Evolutionary conservation across 2,329 filamentous ascomycete genomes (phyloP).

Genomic region (Lachnellula arida): DNA sequence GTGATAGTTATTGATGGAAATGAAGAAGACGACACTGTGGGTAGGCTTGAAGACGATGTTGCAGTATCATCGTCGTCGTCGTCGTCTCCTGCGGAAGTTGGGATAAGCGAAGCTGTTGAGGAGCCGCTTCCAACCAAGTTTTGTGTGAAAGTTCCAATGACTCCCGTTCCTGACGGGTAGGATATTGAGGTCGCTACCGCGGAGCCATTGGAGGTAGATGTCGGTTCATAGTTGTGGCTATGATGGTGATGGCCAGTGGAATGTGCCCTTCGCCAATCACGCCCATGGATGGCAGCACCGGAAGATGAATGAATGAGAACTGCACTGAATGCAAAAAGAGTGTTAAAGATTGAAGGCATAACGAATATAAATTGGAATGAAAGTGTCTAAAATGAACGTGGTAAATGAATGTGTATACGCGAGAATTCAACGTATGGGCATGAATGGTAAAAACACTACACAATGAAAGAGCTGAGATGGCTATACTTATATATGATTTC

Average conservation of each 20-base stretch:
- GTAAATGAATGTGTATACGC: conserved; percentile 3
- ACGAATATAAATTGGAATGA: neutral
- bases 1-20: neutral
- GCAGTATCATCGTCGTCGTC: conserved; percentile 9
- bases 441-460: neutral
- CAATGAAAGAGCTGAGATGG: neutral
- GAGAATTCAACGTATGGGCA: neutral
- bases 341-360: conserved; percentile 11
- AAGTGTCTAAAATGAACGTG: neutral
- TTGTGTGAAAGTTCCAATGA: neutral
- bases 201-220: neutral
- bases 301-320: conserved; percentile 8
- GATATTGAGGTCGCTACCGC: neutral
- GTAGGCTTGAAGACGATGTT: conserved; percentile 1
- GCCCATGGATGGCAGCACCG: neutral
- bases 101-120: neutral
- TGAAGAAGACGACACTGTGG: conserved; percentile 4
- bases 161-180: neutral
- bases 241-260: neutral
- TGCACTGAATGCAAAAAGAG: conserved; percentile 2
- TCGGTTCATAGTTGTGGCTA: neutral
- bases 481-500: neutral
- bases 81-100: conserved; percentile 1
- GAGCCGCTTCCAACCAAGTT: neutral
- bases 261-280: neutral